These are phyloP conservation scores for Alternaria ethzedia DNA, from an alignment of 2,329 filamentous ascomycete genomes.

Conservation along the genomic window DNA sequence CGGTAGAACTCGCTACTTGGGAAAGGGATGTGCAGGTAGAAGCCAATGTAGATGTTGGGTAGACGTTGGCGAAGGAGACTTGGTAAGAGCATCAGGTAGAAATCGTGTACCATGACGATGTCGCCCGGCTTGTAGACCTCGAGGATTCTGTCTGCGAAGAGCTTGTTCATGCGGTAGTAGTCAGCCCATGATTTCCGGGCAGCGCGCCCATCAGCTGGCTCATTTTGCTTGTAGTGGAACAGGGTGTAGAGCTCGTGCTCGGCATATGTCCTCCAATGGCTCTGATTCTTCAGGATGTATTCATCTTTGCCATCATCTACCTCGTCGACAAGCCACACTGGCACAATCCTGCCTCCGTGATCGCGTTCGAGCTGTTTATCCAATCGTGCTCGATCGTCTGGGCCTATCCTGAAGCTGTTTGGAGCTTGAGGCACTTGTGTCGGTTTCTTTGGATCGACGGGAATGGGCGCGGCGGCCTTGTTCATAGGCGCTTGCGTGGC, in stretches of 20 bases:
- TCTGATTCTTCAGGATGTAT: constrained; percentile 79
- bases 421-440: constrained; percentile 63
- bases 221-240: constrained; percentile 95
- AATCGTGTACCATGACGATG: constrained; percentile 91
- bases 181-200: constrained; percentile 88
- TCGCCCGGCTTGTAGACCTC: constrained; percentile 92
- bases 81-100: constrained; percentile 88
- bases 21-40: constrained; percentile 93
- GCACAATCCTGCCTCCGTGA: constrained; percentile 78
- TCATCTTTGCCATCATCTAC: constrained; percentile 71
- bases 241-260: constrained; percentile 91
- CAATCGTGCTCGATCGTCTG: constrained; percentile 72
- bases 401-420: constrained; percentile 74
- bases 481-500: constrained; percentile 64
- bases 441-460: constrained; percentile 67
- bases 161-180: constrained; percentile 90
- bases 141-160: constrained; percentile 88
- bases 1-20: constrained; percentile 95
- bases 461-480: constrained; percentile 79
- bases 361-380: constrained; percentile 76
- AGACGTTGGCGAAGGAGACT: constrained; percentile 85
- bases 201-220: constrained; percentile 81
- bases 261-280: constrained; percentile 86
- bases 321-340: constrained; percentile 88
- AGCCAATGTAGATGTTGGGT: constrained; percentile 90